Evolutionary conservation across 306 rosid genomes (phyloP), one percentile per base, ranked within the genome.

Genomic region (Dryas alaskensis): DNA sequence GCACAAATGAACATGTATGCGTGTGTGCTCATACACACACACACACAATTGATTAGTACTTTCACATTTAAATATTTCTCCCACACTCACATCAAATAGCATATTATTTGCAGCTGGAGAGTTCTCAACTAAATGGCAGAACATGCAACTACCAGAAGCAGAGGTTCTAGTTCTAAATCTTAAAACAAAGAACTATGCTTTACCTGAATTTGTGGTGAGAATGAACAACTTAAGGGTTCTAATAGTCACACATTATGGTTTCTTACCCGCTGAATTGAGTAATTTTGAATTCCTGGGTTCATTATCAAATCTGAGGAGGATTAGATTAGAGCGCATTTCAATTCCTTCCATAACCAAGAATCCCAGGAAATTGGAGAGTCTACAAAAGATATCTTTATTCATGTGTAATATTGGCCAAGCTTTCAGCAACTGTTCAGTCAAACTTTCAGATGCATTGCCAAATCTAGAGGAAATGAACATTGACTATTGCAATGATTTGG

Each of bases 121-220:
- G 3, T 84, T 88, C 76, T 67, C 77, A 53, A 69, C 82, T 37
- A 60, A 84, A 0, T 78, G 86, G 91, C 80, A 65, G n/a, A 61
- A 83, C 82, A 61, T 88, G 76, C 70, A 80, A 50, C 76, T 87
- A 46, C 10, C 73, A 17, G 52, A 80, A 68, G 89, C 54, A 62
- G 85, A 86, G 79, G 92, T 78, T 57, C 79, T 90, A n/a, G 83
- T 90, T 50, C 49, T 88, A 70, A 86, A 85, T 78, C 46, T 88
- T 63, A 47, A 78, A 46, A 51, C 81, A 53, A 55, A 76, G 55
- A 82, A 89, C 60, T 84, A 46, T 74, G 19, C 51, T 13, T 31
- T 90, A 25, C 93, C 96, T 0, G 82, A 42, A 67, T 85, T 50
- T 8, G 63, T 86, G 73, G 74, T 0, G 0, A 59, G 27, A 16